phyloP scores from a whole-genome alignment of 2,329 filamentous ascomycete genomes.

The Colletotrichum falcatum region DNA sequence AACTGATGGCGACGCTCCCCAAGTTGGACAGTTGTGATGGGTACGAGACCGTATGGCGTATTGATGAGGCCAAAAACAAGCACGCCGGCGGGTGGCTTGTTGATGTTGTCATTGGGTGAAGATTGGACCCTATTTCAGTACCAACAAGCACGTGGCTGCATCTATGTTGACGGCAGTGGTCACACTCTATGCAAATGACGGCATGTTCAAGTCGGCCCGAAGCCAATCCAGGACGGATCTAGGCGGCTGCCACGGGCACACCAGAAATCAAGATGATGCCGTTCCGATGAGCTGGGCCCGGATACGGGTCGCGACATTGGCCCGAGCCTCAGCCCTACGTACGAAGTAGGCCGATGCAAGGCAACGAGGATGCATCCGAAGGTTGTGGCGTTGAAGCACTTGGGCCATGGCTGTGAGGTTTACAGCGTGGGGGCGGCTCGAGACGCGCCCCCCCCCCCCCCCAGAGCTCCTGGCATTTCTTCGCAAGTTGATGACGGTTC shows the following conservation, averaged over 20 bases:
- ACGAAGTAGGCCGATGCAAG: too few species aligned
- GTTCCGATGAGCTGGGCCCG: conserved; percentile 2
- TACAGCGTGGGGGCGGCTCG: neutral
- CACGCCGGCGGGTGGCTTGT: neutral
- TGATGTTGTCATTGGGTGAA: conserved; percentile 3
- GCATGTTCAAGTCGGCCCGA: conserved; percentile 4
- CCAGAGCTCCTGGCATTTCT: neutral
- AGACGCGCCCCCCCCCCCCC: neutral
- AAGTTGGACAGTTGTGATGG: neutral
- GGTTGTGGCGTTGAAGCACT: conserved; percentile 4
- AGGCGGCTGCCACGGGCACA: conserved; percentile 1
- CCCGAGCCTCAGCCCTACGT: conserved; percentile 33
- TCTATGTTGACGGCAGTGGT: neutral
- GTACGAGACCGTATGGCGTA: neutral
- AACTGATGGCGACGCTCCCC: conserved; percentile 10
- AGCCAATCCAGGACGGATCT: conserved; percentile 3
- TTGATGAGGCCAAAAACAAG: neutral
- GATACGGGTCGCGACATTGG: conserved; percentile 8
- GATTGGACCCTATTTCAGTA: neutral
- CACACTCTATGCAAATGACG: conserved; percentile 4
- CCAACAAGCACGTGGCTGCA: neutral
- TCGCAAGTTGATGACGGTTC: conserved; percentile 8
- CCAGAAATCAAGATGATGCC: neutral
- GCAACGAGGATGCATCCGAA: neutral
- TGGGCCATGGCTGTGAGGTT: conserved; percentile 1